These are phyloP conservation scores for Sclerotinia subarctica DNA, from an alignment of 2,329 filamentous ascomycete species.

Conservation along the genomic window DNA sequence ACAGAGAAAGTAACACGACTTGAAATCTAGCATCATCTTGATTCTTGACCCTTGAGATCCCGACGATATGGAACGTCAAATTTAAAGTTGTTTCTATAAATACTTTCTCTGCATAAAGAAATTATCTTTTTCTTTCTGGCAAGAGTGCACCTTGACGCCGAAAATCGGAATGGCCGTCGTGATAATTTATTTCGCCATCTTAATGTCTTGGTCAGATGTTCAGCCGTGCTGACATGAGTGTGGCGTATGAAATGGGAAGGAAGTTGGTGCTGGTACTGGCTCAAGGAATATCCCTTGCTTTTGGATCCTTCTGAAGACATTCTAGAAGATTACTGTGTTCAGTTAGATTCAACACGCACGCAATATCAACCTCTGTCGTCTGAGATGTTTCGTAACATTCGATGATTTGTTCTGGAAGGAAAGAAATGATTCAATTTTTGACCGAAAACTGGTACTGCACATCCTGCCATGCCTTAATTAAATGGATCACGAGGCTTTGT, in stretches of 20 bases:
- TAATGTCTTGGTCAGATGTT: neutral
- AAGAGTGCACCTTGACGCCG: neutral
- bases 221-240: neutral
- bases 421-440: neutral
- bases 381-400: constrained; percentile 2
- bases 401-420: constrained; percentile 2
- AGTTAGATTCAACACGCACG: neutral
- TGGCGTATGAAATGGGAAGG: neutral
- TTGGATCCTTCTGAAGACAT: neutral
- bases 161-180: neutral
- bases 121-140: neutral
- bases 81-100: neutral
- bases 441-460: too few relatives aligned
- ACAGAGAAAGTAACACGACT: neutral
- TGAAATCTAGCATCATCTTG: neutral
- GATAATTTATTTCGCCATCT: neutral
- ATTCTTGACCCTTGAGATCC: neutral
- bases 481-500: neutral
- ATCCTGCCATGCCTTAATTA: constrained; percentile 1
- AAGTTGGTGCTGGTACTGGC: neutral
- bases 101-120: neutral
- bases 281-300: neutral
- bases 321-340: constrained; percentile 8
- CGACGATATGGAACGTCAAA: constrained; percentile 4
- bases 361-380: neutral